Evolutionary conservation across 2,329 filamentous ascomycete species (phyloP).

Genomic region (Aureobasidium melanogenum): DNA sequence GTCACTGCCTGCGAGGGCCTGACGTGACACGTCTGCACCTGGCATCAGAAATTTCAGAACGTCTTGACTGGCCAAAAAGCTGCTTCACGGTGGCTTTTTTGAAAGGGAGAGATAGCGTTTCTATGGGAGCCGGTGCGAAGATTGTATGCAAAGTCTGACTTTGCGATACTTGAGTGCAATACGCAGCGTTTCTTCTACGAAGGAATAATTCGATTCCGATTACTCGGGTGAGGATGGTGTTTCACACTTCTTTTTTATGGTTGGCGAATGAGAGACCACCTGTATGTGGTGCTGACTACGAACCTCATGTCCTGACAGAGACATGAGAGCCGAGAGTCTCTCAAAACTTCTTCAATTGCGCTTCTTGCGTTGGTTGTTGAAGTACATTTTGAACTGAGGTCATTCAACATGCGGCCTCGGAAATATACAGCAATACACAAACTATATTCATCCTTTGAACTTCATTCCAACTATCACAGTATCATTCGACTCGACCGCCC

Average conservation of each 20-base stretch:
- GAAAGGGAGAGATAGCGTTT: conserved; percentile 21
- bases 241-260: conserved; percentile 45
- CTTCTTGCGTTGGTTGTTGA: background rate
- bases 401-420: background rate
- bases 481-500: background rate
- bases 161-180: conserved; percentile 86
- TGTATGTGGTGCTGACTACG: conserved; percentile 9
- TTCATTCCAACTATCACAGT: background rate
- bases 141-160: conserved; percentile 57
- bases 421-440: background rate
- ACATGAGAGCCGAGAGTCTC: conserved; percentile 6
- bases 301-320: background rate
- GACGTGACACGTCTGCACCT: conserved; percentile 75
- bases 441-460: background rate
- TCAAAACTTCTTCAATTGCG: background rate
- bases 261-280: conserved; percentile 17
- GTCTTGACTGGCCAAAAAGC: conserved; percentile 12
- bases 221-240: conserved; percentile 76
- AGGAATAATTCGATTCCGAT: conserved; percentile 85
- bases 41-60: conserved; percentile 84
- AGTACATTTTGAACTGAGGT: background rate
- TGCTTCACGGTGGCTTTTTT: background rate
- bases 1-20: conserved; percentile 75
- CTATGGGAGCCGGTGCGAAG: conserved; percentile 93
- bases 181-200: conserved; percentile 62